phyloP scores from a whole-genome alignment of 2,329 filamentous ascomycete species.

The Tolypocladium tundrense region DNA sequence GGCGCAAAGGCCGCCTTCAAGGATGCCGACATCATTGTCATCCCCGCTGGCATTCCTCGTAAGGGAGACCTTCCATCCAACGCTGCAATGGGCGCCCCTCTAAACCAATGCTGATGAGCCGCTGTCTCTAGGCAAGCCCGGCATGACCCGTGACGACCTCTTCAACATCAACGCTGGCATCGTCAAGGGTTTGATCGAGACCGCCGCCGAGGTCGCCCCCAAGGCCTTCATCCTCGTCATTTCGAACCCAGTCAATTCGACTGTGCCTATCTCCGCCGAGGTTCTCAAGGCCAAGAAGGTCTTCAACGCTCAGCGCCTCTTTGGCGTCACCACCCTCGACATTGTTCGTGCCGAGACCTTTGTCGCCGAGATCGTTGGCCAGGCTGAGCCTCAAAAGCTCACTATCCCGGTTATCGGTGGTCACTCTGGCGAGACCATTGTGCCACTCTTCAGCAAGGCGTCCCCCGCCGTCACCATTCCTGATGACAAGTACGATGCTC shows the following conservation, averaged over 20 bases:
- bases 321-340: conserved; percentile 97
- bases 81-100: not conserved
- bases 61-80: conserved; percentile 23
- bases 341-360: conserved; percentile 98
- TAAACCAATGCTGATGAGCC: not conserved
- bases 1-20: conserved; percentile 83
- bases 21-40: conserved; percentile 90
- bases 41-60: conserved; percentile 97
- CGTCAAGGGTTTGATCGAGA: conserved; percentile 86
- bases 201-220: conserved; percentile 76
- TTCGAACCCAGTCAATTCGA: conserved; percentile 99
- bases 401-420: conserved; percentile 90
- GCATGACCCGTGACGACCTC: conserved; percentile 98
- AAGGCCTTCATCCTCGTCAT: conserved; percentile 95
- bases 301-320: conserved; percentile 91
- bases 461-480: conserved; percentile 72
- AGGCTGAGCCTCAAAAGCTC: conserved; percentile 71
- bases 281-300: conserved; percentile 87
- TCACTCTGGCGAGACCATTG: conserved; percentile 96
- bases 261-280: conserved; percentile 94
- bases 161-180: conserved; percentile 99
- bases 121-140: conserved; percentile 69
- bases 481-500: conserved; percentile 76
- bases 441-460: conserved; percentile 91
- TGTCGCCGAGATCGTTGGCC: conserved; percentile 73